Base-by-base conservation (phyloP, 2,329 filamentous ascomycete species). In the Penicillium brasilianum region DNA sequence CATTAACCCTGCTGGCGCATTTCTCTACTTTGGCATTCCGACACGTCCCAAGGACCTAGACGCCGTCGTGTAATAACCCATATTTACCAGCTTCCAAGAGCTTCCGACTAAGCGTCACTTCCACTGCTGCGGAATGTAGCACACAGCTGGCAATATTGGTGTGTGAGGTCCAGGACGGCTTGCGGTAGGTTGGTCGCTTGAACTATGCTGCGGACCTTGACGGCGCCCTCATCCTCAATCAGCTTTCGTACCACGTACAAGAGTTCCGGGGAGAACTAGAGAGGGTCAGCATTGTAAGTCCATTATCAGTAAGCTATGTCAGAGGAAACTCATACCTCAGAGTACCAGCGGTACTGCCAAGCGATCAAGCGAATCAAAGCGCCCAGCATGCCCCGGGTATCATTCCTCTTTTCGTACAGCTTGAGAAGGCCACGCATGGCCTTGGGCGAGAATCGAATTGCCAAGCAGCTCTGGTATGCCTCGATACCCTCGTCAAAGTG, bases 341-440 rank as follows among this genome's bases (percentile, higher is more conserved):
- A 97, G 81, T 99, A 99, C 95, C 95, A 99, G 69, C 95, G 86
- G 80, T 97, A 99, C 80, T 99, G 95, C 95, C 95, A 99, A 13
- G 94, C 95, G 36, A 98, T 92, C 44, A 99, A 82, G 55, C 93
- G 85, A 67, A 99, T 97, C 60, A 97, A 83, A n/a, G 91, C 89
- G 30, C 88, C 90, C 7, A 98, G 85, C 59, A 89, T 92, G 62
- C 93, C 90, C 63, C 92, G 84, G 3, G 91, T 93, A 77, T 91
- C 92, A 71, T 90, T 91, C 60, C 85, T 84, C 73, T 87, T 87
- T 78, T 96, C 90, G 69, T 93, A 92, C 51, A 92, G 84, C 57
- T 88, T 88, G 54, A 98, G 81, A 58, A 98, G 88, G 2, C 95
- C 95, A 18, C 88, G 87, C 78, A 98, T 89, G 0, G 94, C 93